A percentile compares a stretch with the other conserved stretches of the same genome.
Conservation (phyloP, 768 basidiomycete genomes). For the Dentipellis sp. region DNA sequence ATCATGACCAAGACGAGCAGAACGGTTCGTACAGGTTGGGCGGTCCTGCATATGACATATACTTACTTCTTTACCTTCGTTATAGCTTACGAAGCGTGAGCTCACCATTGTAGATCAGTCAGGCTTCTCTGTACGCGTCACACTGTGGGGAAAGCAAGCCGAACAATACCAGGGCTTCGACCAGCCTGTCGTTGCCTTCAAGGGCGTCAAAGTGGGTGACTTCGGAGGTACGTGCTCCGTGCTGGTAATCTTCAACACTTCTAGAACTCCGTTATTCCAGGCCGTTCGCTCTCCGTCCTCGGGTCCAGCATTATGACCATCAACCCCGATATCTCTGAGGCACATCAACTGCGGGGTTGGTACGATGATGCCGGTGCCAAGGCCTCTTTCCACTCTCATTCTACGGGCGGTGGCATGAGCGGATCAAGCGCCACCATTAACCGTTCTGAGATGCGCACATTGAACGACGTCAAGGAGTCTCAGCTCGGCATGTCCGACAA, state of each 20-base stretch:
- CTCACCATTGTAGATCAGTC: conserved; percentile 82
- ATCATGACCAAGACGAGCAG: conserved; percentile 71
- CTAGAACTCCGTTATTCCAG: conserved; percentile 26
- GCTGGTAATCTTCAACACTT: conserved; percentile 3
- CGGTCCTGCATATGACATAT: not conserved
- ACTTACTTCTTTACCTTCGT: not conserved
- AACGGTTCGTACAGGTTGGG: conserved; percentile 26
- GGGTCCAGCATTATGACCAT: conserved; percentile 74
- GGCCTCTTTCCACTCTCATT: conserved; percentile 64
- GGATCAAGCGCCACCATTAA: conserved; percentile 41
- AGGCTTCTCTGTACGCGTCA: conserved; percentile 68
- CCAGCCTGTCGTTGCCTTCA: conserved; percentile 81
- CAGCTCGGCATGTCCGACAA: conserved; percentile 72
- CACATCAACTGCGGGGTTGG: conserved; percentile 85
- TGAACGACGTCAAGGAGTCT: conserved; percentile 72
- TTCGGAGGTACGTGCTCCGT: conserved; percentile 53
- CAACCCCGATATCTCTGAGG: conserved; percentile 89
- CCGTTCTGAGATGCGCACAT: conserved; percentile 60
- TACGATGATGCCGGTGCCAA: conserved; percentile 64
- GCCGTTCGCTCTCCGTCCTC: conserved; percentile 77
- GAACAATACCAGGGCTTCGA: conserved; percentile 60
- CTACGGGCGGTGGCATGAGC: conserved; percentile 32
- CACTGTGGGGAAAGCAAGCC: conserved; percentile 94
- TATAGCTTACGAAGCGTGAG: conserved; percentile 81
- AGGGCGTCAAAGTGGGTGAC: conserved; percentile 88